Base-by-base conservation (phyloP, 2,329 filamentous ascomycete genomes). In the Alternaria viburni region DNA sequence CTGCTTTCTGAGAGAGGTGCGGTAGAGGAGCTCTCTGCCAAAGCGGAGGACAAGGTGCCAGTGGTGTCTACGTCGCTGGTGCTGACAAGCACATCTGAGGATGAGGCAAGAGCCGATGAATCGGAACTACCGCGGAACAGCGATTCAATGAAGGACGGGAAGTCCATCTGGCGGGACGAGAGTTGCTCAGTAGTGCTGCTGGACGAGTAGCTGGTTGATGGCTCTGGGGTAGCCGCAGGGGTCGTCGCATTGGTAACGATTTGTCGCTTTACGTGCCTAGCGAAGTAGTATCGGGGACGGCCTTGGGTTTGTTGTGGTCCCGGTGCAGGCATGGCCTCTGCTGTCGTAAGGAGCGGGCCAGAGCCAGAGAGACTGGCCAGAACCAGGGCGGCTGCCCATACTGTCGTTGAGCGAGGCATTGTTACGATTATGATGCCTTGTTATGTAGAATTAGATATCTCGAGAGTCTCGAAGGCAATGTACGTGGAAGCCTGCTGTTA, bases 301-400 rank as follows among this genome's bases (percentile, higher is more conserved):
- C 59, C 68, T 54, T 76, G 69, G 61, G 78, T 76, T 66, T 76
- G 66, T 69, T 76, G 68, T 57, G 78, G 75, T 25, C 73, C 71
- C 62, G 77, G 74, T 69, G 83, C 83, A 63, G 83, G 83, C 75
- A 83, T 83, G 62, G 83, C 83, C 71, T 85, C 82, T 57, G 83
- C 83, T 46, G 78, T 82, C 26, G 83, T 83, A 68, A 83, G 77
- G 47, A 80, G 69, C 7, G 81, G 79, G 57, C 81, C 81, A 62
- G 82, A 83, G 73, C 81, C 81, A 64, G 83, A 83, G 73, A 84
- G 75, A 64, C 74, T 79, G 59, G 75, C 75, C 68, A 84, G 73
- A 59, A 82, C 74, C 60, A 85, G 74, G 56, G 82, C 81, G 57
- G 81, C 81, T 21, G 81, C 79, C 82, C 82, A 84, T 75, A 82